Percentiles rank a stretch among this genome's conserved stretches.
phyloP scores from a whole-genome alignment of 2,329 filamentous ascomycete species.

The Emmonsiellopsis sp. region DNA sequence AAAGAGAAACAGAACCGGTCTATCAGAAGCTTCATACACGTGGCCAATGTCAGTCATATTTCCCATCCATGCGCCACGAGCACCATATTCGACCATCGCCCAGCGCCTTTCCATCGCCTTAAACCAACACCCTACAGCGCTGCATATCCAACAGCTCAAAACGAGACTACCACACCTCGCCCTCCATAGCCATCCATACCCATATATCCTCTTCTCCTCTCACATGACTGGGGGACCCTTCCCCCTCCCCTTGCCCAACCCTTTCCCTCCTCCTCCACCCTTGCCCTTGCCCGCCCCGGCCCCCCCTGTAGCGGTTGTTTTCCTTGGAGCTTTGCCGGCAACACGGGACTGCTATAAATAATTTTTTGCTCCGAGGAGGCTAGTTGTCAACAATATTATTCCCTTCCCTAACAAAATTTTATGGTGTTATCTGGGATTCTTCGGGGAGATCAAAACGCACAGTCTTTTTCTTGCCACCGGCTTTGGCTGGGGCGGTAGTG shows the following conservation, averaged over 20 bases:
- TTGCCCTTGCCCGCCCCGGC: slow-evolving; percentile 1
- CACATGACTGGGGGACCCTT: background rate
- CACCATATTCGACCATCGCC: too few species aligned
- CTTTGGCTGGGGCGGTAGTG: background rate
- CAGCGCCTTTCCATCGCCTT: too few species aligned
- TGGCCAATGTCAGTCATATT: too few species aligned
- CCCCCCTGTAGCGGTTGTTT: background rate
- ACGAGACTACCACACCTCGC: background rate
- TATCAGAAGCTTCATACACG: background rate
- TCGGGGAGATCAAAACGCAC: slow-evolving; percentile 9
- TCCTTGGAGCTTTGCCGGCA: background rate
- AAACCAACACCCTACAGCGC: background rate
- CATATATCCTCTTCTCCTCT: background rate
- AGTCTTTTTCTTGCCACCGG: slow-evolving; percentile 3
- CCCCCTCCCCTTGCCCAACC: background rate
- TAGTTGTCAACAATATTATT: background rate
- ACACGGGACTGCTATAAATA: background rate
- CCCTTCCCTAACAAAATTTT: background rate
- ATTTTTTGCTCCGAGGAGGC: background rate
- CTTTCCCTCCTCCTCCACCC: slow-evolving; percentile 1
- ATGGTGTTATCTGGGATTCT: background rate
- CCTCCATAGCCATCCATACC: background rate
- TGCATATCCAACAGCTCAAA: too few species aligned
- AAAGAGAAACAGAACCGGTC: background rate
- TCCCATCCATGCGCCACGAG: too few species aligned